These are phyloP conservation scores for Solanum sejunctum DNA, from an alignment of 257 asterid genomes.

Conservation along the genomic window DNA sequence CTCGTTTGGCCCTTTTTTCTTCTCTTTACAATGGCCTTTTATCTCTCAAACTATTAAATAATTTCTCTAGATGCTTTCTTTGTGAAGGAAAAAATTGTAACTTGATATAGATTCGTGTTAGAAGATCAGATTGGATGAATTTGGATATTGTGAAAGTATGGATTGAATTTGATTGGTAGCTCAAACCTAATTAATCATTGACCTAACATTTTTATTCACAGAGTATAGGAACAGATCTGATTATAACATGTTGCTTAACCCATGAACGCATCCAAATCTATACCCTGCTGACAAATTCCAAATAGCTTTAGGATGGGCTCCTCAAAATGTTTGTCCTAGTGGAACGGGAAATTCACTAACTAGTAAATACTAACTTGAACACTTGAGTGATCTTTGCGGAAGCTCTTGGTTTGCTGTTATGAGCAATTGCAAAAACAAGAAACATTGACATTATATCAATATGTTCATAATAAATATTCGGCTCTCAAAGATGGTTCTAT, in stretches of 20 bases:
- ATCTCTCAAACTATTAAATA: background rate
- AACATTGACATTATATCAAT: background rate
- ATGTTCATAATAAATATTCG: background rate
- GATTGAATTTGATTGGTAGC: background rate
- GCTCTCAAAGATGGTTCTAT: background rate
- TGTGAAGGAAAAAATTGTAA: background rate
- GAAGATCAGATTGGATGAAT: background rate
- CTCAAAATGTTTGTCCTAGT: background rate
- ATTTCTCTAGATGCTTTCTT: background rate
- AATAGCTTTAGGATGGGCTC: background rate
- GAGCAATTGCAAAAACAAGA: background rate
- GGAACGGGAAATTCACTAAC: background rate
- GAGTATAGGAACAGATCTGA: background rate
- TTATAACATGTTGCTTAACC: background rate
- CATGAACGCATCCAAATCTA: background rate
- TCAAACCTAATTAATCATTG: background rate
- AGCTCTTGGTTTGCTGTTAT: background rate
- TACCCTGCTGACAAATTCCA: background rate
- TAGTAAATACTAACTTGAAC: background rate
- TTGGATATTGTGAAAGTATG: background rate
- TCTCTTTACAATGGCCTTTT: background rate
- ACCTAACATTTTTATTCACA: background rate
- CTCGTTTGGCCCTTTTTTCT: background rate
- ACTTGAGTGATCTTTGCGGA: background rate
- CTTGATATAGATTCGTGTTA: background rate